A percentile compares a stretch with the other conserved stretches of the same genome.
These are phyloP conservation scores for Pestalotiopsis sp. DNA, from an alignment of 2,329 filamentous ascomycete genomes.

Conservation along the genomic window DNA sequence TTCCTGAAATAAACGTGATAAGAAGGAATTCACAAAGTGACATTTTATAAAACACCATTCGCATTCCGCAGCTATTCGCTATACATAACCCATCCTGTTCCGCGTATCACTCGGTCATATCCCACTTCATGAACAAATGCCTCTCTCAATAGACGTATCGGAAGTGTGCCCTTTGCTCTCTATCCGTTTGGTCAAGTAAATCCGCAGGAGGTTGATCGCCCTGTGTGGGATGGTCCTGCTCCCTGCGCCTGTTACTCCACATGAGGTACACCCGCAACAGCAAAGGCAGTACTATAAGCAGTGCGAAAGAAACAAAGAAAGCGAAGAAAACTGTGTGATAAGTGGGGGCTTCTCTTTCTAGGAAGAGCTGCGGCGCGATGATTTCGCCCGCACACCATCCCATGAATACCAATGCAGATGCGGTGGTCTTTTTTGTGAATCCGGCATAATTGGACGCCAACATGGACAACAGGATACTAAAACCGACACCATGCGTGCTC, in stretches of 20 bases:
- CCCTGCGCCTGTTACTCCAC: not conserved
- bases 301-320: constrained; percentile 23
- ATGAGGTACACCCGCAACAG: not conserved
- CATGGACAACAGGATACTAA: constrained; percentile 36
- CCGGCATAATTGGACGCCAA: constrained; percentile 35
- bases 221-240: not conserved
- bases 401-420: constrained; percentile 31
- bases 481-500: constrained; percentile 33
- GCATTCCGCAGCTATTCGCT: not conserved
- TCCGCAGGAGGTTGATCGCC: not conserved
- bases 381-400: not conserved
- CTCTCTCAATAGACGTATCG: not conserved
- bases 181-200: not conserved
- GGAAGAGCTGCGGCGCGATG: not conserved
- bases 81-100: not conserved
- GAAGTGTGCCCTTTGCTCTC: not conserved
- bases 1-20: not conserved
- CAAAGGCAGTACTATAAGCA: too few species aligned
- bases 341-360: not conserved
- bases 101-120: not conserved
- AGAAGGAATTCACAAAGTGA: not conserved
- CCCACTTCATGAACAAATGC: not conserved
- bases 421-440: constrained; percentile 37
- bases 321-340: not conserved
- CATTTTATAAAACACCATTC: not conserved